phyloP scores from a whole-genome alignment of 1,139 yeast species.

The Kodamaea suecica region DNA sequence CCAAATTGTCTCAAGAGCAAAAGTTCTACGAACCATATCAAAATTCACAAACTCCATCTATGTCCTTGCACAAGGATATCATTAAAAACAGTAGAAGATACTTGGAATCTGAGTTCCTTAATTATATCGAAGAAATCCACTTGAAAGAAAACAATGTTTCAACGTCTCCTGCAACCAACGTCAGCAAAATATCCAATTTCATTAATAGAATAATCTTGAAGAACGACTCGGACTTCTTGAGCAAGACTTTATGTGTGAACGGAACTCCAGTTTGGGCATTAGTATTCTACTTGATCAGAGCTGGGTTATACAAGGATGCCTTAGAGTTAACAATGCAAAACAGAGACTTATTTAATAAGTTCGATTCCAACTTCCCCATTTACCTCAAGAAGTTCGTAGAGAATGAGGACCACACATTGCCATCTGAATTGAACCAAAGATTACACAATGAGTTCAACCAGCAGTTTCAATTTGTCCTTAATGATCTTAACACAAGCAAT shows the following conservation, averaged over 20 bases:
- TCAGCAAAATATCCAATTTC: conserved; percentile 69
- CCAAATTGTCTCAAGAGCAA: conserved; percentile 43
- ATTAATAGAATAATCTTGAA: conserved; percentile 50
- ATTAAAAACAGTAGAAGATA: conserved; percentile 56
- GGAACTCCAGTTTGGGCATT: conserved; percentile 92
- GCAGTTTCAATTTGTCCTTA: conserved; percentile 66
- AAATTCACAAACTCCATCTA: conserved; percentile 12
- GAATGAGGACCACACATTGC: conserved; percentile 44
- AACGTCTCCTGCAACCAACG: conserved; percentile 56
- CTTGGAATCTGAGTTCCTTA: conserved; percentile 75
- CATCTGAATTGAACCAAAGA: conserved; percentile 66
- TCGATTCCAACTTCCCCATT: conserved; percentile 80
- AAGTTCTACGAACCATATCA: conserved; percentile 40
- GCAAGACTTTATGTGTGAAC: conserved; percentile 52
- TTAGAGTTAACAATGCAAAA: conserved; percentile 38
- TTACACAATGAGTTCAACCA: conserved; percentile 81
- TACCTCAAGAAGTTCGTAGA: conserved; percentile 73
- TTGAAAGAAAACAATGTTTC: conserved; percentile 48
- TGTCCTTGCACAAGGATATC: conserved; percentile 44
- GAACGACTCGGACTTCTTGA: conserved; percentile 31
- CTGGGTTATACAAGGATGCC: conserved; percentile 81
- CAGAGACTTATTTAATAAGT: conserved; percentile 62
- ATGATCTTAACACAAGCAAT: conserved; percentile 29
- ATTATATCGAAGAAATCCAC: conserved; percentile 70
- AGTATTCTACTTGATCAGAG: conserved; percentile 76